phyloP scores from a whole-genome alignment of 352 stramenopile species.

The Phytophthora pseudosyringae region DNA sequence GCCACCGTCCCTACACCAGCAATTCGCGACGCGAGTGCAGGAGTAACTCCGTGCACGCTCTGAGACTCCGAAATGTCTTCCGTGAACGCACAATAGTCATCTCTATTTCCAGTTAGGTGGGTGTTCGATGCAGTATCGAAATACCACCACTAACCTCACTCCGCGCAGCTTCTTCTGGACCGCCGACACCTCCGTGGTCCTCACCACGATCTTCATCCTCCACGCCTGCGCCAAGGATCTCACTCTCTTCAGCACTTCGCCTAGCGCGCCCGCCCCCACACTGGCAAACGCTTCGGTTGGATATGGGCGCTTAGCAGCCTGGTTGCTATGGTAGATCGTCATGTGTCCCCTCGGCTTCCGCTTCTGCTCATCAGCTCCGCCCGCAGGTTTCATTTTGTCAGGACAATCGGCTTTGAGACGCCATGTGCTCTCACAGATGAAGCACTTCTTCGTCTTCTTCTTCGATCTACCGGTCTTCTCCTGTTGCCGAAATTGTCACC shows the following conservation, averaged over 20 bases:
- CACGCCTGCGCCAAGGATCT: too few relatives aligned
- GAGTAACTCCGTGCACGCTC: background rate
- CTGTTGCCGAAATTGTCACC: background rate
- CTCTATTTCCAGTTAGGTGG: background rate
- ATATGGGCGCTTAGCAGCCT: too few relatives aligned
- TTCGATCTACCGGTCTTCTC: background rate
- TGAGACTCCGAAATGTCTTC: background rate
- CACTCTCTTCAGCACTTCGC: too few relatives aligned
- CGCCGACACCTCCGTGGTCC: too few relatives aligned
- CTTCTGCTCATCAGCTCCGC: background rate
- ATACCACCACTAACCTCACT: too few relatives aligned
- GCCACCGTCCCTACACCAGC: constrained; percentile 4
- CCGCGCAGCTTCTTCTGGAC: too few relatives aligned
- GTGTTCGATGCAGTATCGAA: constrained; percentile 11
- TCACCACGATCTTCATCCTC: too few relatives aligned
- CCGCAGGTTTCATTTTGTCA: background rate
- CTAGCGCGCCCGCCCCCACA: too few relatives aligned
- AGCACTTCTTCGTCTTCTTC: background rate
- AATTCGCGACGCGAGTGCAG: constrained; percentile 4
- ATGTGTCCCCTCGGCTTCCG: background rate
- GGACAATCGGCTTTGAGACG: background rate
- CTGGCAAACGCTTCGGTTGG: too few relatives aligned
- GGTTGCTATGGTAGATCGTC: background rate
- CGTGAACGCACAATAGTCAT: background rate
- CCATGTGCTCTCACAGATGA: background rate